Conservation (phyloP, 352 stramenopile species). For the Blastocystis sp. region DNA sequence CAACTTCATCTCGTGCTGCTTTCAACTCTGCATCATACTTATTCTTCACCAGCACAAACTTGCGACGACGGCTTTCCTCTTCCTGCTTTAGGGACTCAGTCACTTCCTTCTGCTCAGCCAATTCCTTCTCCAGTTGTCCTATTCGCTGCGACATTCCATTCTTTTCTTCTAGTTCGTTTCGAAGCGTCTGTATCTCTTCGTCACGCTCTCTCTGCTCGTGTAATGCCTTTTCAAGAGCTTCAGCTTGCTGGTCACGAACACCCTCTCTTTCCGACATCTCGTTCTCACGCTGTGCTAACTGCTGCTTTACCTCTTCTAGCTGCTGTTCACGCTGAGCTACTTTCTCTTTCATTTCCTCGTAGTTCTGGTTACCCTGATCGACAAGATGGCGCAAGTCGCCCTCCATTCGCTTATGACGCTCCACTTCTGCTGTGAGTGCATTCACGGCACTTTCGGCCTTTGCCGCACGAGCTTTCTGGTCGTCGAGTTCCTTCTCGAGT, state of each 20-base stretch:
- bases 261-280: not conserved
- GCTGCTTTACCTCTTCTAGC: not conserved
- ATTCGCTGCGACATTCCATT: not conserved
- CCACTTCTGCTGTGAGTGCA: constrained; percentile 2
- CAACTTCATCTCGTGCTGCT: not conserved
- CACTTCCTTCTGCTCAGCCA: not conserved
- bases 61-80: not conserved
- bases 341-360: not conserved
- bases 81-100: not conserved
- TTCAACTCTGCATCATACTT: constrained; percentile 35
- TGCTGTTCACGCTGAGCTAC: not conserved
- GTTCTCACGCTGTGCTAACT: not conserved
- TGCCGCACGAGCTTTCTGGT: not conserved
- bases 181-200: not conserved
- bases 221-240: not conserved
- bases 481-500: not conserved
- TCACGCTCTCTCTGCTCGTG: not conserved
- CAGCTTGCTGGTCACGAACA: not conserved
- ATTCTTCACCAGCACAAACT: constrained; percentile 47
- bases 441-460: not conserved
- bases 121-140: not conserved
- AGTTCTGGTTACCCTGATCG: not conserved
- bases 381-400: not conserved
- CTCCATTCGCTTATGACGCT: constrained; percentile 15
- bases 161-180: not conserved